phyloP scores from a whole-genome alignment of 805 yeast species.

The Starmerella geochares region DNA sequence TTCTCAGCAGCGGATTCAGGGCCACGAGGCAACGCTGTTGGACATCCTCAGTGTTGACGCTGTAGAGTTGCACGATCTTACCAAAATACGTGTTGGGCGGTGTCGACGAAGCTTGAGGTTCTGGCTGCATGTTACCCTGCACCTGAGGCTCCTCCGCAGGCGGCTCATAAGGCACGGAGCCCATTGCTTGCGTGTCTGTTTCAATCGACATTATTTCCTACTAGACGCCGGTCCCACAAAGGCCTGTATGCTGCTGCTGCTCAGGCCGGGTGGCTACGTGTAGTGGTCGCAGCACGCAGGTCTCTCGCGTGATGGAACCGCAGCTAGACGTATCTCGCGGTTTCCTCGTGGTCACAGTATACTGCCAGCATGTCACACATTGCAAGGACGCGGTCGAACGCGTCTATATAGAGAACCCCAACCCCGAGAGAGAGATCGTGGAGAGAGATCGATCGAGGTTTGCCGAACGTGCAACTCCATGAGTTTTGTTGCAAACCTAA shows the following conservation, averaged over 20 bases:
- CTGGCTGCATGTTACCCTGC: slow-evolving; percentile 6
- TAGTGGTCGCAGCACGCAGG: neutral
- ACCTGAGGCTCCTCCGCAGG: slow-evolving; percentile 2
- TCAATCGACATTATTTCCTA: slow-evolving; percentile 19
- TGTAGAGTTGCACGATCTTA: slow-evolving; percentile 35
- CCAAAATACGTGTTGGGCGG: slow-evolving; percentile 9
- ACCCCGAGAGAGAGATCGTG: no score
- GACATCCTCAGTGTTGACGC: slow-evolving; percentile 57
- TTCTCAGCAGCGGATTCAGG: slow-evolving; percentile 41
- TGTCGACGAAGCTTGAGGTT: neutral
- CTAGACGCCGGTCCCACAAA: neutral
- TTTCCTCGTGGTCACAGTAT: no score
- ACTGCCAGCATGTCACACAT: no score
- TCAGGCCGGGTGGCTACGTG: neutral
- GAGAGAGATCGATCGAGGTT: no score
- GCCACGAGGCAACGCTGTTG: slow-evolving; percentile 44
- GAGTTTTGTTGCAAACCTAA: slow-evolving; percentile 4
- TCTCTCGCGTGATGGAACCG: no score
- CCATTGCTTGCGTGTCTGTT: slow-evolving; percentile 9
- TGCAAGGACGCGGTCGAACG: no score
- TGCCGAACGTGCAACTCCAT: no score
- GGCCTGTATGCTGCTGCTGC: neutral
- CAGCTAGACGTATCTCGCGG: no score
- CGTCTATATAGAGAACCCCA: no score
- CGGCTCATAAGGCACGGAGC: slow-evolving; percentile 14